Evolutionary conservation across 2,329 filamentous ascomycete genomes (phyloP).

Genomic region (Clathrospora elynae): DNA sequence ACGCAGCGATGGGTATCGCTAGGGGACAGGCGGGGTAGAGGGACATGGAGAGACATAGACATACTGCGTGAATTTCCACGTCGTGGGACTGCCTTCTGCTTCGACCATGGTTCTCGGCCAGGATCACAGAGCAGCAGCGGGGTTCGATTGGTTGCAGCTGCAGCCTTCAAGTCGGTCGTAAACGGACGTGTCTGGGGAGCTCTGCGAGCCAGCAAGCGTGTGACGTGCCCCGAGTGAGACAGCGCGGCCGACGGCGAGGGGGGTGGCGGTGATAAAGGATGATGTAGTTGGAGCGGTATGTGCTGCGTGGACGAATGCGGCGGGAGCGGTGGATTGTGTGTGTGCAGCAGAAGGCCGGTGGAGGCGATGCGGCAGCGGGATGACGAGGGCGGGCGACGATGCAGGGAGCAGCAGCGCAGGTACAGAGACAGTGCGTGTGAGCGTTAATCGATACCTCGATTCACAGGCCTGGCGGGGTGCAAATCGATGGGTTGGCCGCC

Average conservation of each 20-base stretch:
- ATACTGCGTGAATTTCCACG: constrained; percentile 99
- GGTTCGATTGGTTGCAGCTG: constrained; percentile 20
- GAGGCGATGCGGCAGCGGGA: constrained; percentile 27
- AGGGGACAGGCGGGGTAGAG: too few relatives aligned
- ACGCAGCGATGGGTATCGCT: too few relatives aligned
- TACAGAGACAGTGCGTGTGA: constrained; percentile 30
- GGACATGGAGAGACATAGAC: constrained; percentile 46
- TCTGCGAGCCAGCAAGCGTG: constrained; percentile 18
- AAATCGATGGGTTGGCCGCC: constrained; percentile 1
- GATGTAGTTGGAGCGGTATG: constrained; percentile 37
- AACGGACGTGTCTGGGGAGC: constrained; percentile 2
- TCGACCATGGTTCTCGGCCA: constrained; percentile 79
- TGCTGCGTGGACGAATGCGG: constrained; percentile 29
- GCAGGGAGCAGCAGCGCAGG: constrained; percentile 33
- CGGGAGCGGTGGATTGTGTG: constrained; percentile 18
- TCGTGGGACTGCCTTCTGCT: constrained; percentile 89
- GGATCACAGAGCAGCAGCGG: constrained; percentile 14
- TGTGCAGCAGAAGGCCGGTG: constrained; percentile 10
- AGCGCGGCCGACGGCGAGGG: constrained; percentile 41
- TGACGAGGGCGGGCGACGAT: constrained; percentile 27
- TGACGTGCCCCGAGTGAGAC: constrained; percentile 19
- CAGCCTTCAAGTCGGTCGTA: constrained; percentile 15
- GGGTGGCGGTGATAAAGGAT: constrained; percentile 27
- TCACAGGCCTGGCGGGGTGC: constrained; percentile 16
- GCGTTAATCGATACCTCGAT: constrained; percentile 27